phyloP scores from a whole-genome alignment of 148 eudicot species.

The Camellia granthamiana region DNA sequence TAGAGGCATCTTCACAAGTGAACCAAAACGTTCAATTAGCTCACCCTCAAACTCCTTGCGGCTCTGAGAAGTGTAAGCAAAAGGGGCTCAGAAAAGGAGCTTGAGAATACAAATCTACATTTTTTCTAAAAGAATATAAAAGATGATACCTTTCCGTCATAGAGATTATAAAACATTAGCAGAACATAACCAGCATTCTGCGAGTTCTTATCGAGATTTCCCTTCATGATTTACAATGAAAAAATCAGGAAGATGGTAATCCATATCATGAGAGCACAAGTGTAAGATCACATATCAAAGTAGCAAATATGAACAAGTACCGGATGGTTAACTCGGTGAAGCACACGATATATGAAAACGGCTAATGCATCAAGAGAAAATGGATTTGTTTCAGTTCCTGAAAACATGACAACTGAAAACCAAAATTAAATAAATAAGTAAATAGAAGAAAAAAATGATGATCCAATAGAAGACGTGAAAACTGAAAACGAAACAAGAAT shows the following conservation, averaged over 20 bases:
- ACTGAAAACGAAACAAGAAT: background rate
- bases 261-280: background rate
- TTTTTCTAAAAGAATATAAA: slow-evolving; percentile 1
- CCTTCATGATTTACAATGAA: slow-evolving; percentile 39
- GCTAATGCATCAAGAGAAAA: slow-evolving; percentile 88
- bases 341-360: slow-evolving; percentile 80
- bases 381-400: slow-evolving; percentile 90
- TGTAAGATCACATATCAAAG: background rate
- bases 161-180: slow-evolving; percentile 88
- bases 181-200: slow-evolving; percentile 86
- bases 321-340: slow-evolving; percentile 86
- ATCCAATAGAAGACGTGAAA: background rate
- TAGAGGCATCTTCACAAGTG: slow-evolving; percentile 87
- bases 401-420: slow-evolving; percentile 14
- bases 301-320: slow-evolving; percentile 33
- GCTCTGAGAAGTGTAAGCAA: slow-evolving; percentile 33
- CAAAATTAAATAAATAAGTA: background rate
- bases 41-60: slow-evolving; percentile 83
- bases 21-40: slow-evolving; percentile 91
- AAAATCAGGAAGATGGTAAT: slow-evolving; percentile 8
- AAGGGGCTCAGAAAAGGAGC: background rate
- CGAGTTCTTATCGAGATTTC: slow-evolving; percentile 85
- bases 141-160: slow-evolving; percentile 77
- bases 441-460: background rate
- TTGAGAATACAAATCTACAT: background rate